These are phyloP conservation scores for Paramyrothecium sp. DNA, from an alignment of 2,329 filamentous ascomycete genomes.

Conservation along the genomic window DNA sequence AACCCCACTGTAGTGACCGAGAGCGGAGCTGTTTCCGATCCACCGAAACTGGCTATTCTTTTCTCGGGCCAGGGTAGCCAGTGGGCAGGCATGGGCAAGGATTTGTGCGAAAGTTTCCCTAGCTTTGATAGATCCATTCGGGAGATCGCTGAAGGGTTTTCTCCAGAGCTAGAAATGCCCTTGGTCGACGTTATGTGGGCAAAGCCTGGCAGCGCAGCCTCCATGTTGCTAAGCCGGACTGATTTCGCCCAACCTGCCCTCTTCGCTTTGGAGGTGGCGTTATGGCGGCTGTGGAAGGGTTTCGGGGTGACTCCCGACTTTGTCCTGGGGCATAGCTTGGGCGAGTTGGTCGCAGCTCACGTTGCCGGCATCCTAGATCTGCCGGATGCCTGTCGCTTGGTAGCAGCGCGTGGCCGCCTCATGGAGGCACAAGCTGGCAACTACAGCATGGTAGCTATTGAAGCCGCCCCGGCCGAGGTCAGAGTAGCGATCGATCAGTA, in stretches of 20 bases:
- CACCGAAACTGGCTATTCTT: slow-evolving; percentile 23
- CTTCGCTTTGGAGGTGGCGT: slow-evolving; percentile 28
- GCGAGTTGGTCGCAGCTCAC: slow-evolving; percentile 25
- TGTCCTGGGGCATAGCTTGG: slow-evolving; percentile 20
- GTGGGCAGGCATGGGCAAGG: slow-evolving; percentile 27
- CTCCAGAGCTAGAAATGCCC: slow-evolving; percentile 16
- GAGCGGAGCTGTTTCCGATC: background rate
- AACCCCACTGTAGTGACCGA: background rate
- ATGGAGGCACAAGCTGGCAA: slow-evolving; percentile 49
- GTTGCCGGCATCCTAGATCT: slow-evolving; percentile 28
- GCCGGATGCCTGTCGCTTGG: slow-evolving; percentile 27
- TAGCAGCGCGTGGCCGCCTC: slow-evolving; percentile 26
- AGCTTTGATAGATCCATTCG: slow-evolving; percentile 23
- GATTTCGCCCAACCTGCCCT: slow-evolving; percentile 30
- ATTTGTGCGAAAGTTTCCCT: slow-evolving; percentile 19
- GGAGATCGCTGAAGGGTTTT: slow-evolving; percentile 14
- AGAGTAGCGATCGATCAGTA: slow-evolving; percentile 34
- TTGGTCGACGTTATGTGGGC: slow-evolving; percentile 26
- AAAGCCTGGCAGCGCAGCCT: slow-evolving; percentile 13
- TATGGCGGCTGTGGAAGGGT: slow-evolving; percentile 27
- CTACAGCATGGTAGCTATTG: slow-evolving; percentile 24
- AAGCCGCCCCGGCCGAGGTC: slow-evolving; percentile 30
- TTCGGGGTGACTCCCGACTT: slow-evolving; percentile 26
- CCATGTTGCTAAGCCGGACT: slow-evolving; percentile 22
- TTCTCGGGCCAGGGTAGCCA: slow-evolving; percentile 35